phyloP scores from a whole-genome alignment of 495 filamentous ascomycete genomes.

The Penicillium silybi region DNA sequence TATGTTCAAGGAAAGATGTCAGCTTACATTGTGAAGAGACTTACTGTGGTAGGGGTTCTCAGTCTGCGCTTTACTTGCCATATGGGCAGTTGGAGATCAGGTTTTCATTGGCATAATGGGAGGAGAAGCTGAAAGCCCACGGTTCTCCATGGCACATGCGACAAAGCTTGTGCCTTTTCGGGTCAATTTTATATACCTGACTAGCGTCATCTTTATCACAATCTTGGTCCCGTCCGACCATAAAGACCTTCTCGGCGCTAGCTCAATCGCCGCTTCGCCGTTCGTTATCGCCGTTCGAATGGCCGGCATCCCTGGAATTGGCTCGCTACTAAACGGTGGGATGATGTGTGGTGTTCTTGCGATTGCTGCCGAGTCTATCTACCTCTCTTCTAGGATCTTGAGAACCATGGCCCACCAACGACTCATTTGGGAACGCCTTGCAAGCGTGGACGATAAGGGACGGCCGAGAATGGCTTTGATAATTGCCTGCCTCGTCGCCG shows the following conservation, averaged over 20 bases:
- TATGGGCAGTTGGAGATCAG: conserved; percentile 26
- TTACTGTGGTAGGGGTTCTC: conserved; percentile 21
- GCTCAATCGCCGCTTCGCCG: conserved; percentile 26
- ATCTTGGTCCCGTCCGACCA: conserved; percentile 27
- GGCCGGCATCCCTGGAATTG: conserved; percentile 22
- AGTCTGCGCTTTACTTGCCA: conserved; percentile 23
- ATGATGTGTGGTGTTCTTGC: conserved; percentile 29
- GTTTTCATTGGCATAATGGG: conserved; percentile 24
- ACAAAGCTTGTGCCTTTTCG: conserved; percentile 25
- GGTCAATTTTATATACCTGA: conserved; percentile 27
- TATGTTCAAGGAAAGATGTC: not conserved
- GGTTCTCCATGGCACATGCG: conserved; percentile 26
- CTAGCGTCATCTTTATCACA: conserved; percentile 22
- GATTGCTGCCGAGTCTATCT: conserved; percentile 28
- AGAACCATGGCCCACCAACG: conserved; percentile 25
- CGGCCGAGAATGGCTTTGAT: conserved; percentile 21
- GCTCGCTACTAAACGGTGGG: conserved; percentile 26
- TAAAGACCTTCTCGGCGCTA: conserved; percentile 16
- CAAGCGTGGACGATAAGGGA: conserved; percentile 21
- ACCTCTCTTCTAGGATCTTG: conserved; percentile 27
- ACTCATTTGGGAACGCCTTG: conserved; percentile 18
- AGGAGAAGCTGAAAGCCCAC: conserved; percentile 25
- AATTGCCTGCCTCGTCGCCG: conserved; percentile 15
- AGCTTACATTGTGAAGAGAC: not conserved
- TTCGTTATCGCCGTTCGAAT: conserved; percentile 32